Conservation (phyloP, 139 green algal genomes). For the Limnomonas spitsbergensis region DNA sequence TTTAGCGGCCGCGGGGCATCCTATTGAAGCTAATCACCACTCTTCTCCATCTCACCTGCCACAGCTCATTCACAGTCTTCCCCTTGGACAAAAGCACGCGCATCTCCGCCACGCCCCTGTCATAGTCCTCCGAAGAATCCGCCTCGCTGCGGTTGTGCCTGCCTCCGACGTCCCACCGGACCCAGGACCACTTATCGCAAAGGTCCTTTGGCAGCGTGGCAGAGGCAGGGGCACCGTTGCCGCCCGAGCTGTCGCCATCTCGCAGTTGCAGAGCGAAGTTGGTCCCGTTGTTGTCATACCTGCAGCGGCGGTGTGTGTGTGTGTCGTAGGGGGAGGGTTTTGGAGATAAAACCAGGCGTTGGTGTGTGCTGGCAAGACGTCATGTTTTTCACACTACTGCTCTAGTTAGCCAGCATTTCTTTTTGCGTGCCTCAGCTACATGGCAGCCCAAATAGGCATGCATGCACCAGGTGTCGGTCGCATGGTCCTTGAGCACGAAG, state of each 20-base stretch:
- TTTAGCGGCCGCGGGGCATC: too few relatives aligned
- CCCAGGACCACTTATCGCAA: slow-evolving; percentile 90
- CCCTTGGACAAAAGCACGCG: slow-evolving; percentile 48
- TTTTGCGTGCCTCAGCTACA: too few relatives aligned
- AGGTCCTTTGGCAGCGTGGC: slow-evolving; percentile 59
- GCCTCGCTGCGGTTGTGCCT: slow-evolving; percentile 39
- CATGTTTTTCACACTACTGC: too few relatives aligned
- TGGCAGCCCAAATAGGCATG: neutral
- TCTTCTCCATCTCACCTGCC: too few relatives aligned
- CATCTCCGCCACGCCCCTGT: slow-evolving; percentile 54
- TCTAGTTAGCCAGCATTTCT: too few relatives aligned
- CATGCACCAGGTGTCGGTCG: slow-evolving; percentile 65
- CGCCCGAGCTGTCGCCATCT: neutral
- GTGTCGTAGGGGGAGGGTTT: too few relatives aligned
- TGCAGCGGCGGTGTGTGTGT: too few relatives aligned
- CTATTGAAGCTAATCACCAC: too few relatives aligned
- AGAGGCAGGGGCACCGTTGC: too few relatives aligned
- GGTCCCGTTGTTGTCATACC: slow-evolving; percentile 72
- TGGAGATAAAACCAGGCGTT: too few relatives aligned
- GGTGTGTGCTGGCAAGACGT: too few relatives aligned
- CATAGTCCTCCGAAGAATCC: slow-evolving; percentile 23
- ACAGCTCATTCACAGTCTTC: slow-evolving; percentile 66
- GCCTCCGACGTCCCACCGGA: slow-evolving; percentile 76
- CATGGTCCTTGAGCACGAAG: slow-evolving; percentile 93
- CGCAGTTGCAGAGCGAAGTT: slow-evolving; percentile 85